Evolutionary conservation across 2,329 filamentous ascomycete genomes (phyloP).

Genomic region (Clonostachys sp.): DNA sequence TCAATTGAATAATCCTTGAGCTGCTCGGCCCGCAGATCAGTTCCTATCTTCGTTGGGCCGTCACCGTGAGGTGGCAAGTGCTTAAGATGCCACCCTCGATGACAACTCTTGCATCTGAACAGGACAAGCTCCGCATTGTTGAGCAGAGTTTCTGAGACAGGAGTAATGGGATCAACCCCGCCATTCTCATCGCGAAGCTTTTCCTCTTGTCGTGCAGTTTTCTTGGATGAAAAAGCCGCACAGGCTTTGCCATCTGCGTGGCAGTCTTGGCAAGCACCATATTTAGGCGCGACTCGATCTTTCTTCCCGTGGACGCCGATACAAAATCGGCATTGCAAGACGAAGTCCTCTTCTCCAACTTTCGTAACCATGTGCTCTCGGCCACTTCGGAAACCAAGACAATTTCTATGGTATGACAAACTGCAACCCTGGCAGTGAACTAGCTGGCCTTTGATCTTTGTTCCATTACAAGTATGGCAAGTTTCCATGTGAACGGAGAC

Average conservation of each 20-base stretch:
- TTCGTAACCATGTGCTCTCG: constrained; percentile 93
- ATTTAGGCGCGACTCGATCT: constrained; percentile 63
- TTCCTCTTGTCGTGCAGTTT: constrained; percentile 77
- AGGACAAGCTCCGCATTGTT: constrained; percentile 75
- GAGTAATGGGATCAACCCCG: constrained; percentile 70
- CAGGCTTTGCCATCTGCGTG: constrained; percentile 63
- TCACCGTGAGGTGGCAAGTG: constrained; percentile 59
- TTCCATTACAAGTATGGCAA: constrained; percentile 65
- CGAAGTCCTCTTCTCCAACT: constrained; percentile 68
- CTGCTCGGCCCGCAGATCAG: constrained; percentile 38
- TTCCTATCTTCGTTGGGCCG: constrained; percentile 20
- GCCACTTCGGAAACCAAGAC: constrained; percentile 66
- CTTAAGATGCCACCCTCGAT: constrained; percentile 75
- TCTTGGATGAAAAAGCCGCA: constrained; percentile 65
- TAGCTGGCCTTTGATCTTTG: constrained; percentile 55
- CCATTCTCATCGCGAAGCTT: constrained; percentile 73
- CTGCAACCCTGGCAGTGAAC: constrained; percentile 92
- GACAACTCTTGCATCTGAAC: constrained; percentile 77
- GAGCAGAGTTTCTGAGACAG: constrained; percentile 57
- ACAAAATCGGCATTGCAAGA: constrained; percentile 87
- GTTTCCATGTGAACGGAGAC: constrained; percentile 60
- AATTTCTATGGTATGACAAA: constrained; percentile 75
- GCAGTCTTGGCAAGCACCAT: constrained; percentile 70
- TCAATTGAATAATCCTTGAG: constrained; percentile 68
- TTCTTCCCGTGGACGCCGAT: constrained; percentile 65